Evolutionary conservation across 2,329 filamentous ascomycete species (phyloP).

Genomic region (Phaeosphaeriaceae sp.): DNA sequence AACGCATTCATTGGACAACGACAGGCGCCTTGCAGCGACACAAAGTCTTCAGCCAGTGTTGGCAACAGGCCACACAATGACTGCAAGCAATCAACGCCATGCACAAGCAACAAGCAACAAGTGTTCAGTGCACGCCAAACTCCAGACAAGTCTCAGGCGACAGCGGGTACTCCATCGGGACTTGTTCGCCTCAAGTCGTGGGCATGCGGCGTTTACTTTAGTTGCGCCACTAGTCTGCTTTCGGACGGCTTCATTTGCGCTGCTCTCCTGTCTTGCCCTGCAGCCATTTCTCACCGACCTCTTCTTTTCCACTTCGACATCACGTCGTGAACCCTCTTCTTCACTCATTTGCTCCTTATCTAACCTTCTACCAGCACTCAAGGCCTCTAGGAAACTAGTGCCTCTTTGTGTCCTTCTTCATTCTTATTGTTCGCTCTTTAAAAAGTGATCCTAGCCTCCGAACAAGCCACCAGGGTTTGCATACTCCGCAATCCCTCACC

Average conservation of each 20-base stretch:
- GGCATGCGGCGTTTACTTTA: conserved; percentile 38
- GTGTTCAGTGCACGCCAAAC: conserved; percentile 1
- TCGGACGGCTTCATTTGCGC: conserved; percentile 41
- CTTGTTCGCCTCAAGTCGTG: conserved; percentile 25
- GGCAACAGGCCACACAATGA: conserved; percentile 13
- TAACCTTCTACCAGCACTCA: conserved; percentile 43
- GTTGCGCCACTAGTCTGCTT: conserved; percentile 33
- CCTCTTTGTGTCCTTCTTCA: conserved; percentile 43
- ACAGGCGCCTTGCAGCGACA: conserved; percentile 5
- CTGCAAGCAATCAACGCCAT: conserved; percentile 31
- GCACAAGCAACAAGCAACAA: conserved; percentile 33
- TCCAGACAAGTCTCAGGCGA: conserved; percentile 24
- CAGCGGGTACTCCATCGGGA: conserved; percentile 20
- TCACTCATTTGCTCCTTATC: conserved; percentile 45
- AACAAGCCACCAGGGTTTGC: conserved; percentile 36
- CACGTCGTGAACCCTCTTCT: conserved; percentile 39
- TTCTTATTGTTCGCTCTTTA: conserved; percentile 51
- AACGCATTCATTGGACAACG: background rate
- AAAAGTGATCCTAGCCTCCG: conserved; percentile 39
- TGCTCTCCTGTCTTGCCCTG: conserved; percentile 43
- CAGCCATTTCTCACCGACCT: conserved; percentile 39
- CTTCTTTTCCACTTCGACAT: conserved; percentile 36
- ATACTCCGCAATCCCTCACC: conserved; percentile 26
- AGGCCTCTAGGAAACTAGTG: conserved; percentile 33
- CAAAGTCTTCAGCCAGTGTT: conserved; percentile 2